Conservation (phyloP, 768 basidiomycete genomes). For the Boletus eberwhitei region DNA sequence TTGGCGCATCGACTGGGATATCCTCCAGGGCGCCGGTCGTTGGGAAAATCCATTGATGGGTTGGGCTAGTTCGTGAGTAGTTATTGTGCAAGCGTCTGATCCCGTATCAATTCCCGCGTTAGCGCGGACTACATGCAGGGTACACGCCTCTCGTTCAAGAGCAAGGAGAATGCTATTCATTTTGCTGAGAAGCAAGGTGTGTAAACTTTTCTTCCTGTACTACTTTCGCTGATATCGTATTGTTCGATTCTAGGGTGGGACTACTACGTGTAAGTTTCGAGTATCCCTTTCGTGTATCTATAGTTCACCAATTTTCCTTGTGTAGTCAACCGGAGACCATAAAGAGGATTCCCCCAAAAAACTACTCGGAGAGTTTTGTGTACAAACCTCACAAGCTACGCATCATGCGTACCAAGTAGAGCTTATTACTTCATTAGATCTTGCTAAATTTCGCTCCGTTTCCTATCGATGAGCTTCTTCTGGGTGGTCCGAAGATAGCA, state of each 20-base stretch:
- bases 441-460: not conserved
- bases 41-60: conserved; percentile 99
- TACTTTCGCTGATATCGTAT: not conserved
- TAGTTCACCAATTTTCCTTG: conserved; percentile 1
- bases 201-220: conserved; percentile 9
- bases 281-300: conserved; percentile 1
- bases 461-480: not conserved
- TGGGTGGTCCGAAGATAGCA: not conserved
- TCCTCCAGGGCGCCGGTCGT: conserved; percentile 80
- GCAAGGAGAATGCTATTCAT: conserved; percentile 87
- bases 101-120: not conserved
- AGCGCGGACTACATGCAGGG: conserved; percentile 98
- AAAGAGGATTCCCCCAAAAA: conserved; percentile 77
- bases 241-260: conserved; percentile 70
- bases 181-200: conserved; percentile 96
- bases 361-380: conserved; percentile 88
- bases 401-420: conserved; percentile 89
- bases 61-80: conserved; percentile 88
- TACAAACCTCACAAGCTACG: conserved; percentile 79
- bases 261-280: conserved; percentile 74
- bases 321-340: conserved; percentile 55
- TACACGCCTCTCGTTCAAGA: conserved; percentile 75
- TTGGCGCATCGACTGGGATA: conserved; percentile 96
- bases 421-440: conserved; percentile 6
- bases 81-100: not conserved